Evolutionary conservation across 768 basidiomycete species (phyloP).

Genomic region (Clavaria fumosa): DNA sequence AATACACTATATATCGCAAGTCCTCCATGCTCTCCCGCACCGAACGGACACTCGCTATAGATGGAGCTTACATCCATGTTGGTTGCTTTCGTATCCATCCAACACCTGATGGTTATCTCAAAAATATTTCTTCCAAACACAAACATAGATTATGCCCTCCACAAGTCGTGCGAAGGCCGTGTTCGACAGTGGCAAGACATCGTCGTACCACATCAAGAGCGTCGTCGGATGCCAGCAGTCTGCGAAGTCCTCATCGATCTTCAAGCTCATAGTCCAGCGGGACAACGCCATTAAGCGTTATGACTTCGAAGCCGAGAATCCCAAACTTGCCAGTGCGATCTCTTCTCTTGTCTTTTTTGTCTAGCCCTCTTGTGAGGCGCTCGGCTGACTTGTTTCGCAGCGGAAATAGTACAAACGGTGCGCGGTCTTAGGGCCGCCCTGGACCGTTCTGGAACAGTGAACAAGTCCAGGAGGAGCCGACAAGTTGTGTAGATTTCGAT

Average conservation of each 20-base stretch:
- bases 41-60: constrained; percentile 83
- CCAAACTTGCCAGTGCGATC: constrained; percentile 58
- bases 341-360: not conserved
- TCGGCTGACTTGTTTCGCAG: constrained; percentile 18
- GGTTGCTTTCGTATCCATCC: constrained; percentile 11
- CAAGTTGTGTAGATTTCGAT: constrained; percentile 27
- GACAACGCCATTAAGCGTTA: constrained; percentile 75
- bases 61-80: constrained; percentile 88
- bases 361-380: constrained; percentile 3
- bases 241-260: constrained; percentile 60
- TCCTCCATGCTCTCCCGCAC: constrained; percentile 87
- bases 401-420: constrained; percentile 66
- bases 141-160: constrained; percentile 69
- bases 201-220: constrained; percentile 83
- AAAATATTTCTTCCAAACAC: not conserved
- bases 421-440: constrained; percentile 45
- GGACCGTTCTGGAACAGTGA: constrained; percentile 49
- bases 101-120: not conserved
- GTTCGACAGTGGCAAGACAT: constrained; percentile 80
- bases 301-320: constrained; percentile 90
- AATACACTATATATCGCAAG: constrained; percentile 87
- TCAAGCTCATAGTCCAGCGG: constrained; percentile 80
- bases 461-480: constrained; percentile 47
- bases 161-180: constrained; percentile 64
- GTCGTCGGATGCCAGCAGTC: constrained; percentile 76